These are phyloP conservation scores for Dendrocalamus latiflorus DNA, from an alignment of 202 grass and related monocot species.

Conservation along the genomic window DNA sequence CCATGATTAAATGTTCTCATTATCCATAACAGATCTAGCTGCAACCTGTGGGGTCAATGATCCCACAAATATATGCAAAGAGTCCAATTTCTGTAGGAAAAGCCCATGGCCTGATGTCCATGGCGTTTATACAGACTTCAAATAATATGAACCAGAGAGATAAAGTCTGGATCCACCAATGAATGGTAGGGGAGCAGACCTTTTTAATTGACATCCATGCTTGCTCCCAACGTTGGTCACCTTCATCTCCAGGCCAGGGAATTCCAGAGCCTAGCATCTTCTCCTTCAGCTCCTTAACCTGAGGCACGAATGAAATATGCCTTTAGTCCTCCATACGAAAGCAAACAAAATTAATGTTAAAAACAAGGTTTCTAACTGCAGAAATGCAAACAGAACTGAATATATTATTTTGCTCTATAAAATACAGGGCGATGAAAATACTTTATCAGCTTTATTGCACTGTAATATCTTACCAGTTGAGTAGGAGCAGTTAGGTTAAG, in stretches of 20 bases:
- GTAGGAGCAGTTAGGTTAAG: conserved; percentile 61
- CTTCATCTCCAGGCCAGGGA: conserved; percentile 98
- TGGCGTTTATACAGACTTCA: neutral
- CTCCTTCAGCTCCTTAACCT: conserved; percentile 84
- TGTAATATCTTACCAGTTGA: conserved; percentile 57
- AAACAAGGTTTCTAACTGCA: conserved; percentile 21
- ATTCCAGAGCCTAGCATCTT: conserved; percentile 82
- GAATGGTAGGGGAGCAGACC: conserved; percentile 38
- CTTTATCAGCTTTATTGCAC: neutral
- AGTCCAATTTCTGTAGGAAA: neutral
- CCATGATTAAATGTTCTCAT: neutral
- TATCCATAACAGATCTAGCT: conserved; percentile 7
- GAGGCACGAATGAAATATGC: conserved; percentile 33
- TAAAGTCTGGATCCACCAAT: no score
- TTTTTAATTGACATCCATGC: conserved; percentile 95
- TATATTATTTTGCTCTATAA: neutral
- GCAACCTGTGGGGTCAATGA: conserved; percentile 2
- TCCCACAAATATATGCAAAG: neutral
- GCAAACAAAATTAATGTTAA: neutral
- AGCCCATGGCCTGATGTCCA: no score
- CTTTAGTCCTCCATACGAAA: neutral
- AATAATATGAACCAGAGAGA: neutral
- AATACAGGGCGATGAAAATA: neutral
- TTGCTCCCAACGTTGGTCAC: conserved; percentile 74
- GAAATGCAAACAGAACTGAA: neutral